These are phyloP conservation scores for Fusarium luffae DNA, from an alignment of 2,329 filamentous ascomycete species.

Conservation along the genomic window DNA sequence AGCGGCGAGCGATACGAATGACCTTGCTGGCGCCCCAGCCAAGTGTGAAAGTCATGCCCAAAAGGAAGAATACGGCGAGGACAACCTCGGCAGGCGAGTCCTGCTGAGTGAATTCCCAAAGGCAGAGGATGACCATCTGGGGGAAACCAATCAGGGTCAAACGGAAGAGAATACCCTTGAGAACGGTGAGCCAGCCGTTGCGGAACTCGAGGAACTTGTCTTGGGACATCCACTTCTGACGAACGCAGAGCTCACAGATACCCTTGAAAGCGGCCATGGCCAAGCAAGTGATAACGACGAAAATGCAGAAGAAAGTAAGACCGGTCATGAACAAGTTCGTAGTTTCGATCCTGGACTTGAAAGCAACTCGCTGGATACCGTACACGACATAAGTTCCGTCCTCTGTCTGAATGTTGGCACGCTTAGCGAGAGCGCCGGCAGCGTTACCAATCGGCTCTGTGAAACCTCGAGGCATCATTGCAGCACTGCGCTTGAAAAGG, in stretches of 20 bases:
- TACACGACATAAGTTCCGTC: slow-evolving; percentile 72
- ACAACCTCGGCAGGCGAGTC: slow-evolving; percentile 90
- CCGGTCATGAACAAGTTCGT: slow-evolving; percentile 96
- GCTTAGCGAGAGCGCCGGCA: slow-evolving; percentile 60
- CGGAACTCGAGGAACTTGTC: slow-evolving; percentile 95
- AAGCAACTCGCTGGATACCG: slow-evolving; percentile 90
- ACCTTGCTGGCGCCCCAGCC: slow-evolving; percentile 92
- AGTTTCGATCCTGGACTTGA: slow-evolving; percentile 83
- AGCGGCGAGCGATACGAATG: slow-evolving; percentile 86
- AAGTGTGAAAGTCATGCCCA: slow-evolving; percentile 81
- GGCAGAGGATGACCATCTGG: slow-evolving; percentile 87
- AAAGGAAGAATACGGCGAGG: slow-evolving; percentile 87
- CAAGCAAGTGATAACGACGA: slow-evolving; percentile 79
- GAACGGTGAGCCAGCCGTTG: slow-evolving; percentile 90
- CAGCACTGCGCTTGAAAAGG: slow-evolving; percentile 65
- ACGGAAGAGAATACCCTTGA: slow-evolving; percentile 94
- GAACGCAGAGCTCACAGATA: slow-evolving; percentile 79
- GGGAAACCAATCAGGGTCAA: slow-evolving; percentile 91
- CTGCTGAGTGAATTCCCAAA: slow-evolving; percentile 90
- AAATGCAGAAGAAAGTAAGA: slow-evolving; percentile 86
- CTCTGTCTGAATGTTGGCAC: slow-evolving; percentile 63
- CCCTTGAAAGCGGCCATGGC: slow-evolving; percentile 84
- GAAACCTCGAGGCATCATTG: slow-evolving; percentile 61
- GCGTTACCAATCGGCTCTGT: slow-evolving; percentile 53
- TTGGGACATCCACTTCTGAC: slow-evolving; percentile 79